phyloP scores from a whole-genome alignment of 2,329 filamentous ascomycete genomes.

The Dothideomycetidae sp. region DNA sequence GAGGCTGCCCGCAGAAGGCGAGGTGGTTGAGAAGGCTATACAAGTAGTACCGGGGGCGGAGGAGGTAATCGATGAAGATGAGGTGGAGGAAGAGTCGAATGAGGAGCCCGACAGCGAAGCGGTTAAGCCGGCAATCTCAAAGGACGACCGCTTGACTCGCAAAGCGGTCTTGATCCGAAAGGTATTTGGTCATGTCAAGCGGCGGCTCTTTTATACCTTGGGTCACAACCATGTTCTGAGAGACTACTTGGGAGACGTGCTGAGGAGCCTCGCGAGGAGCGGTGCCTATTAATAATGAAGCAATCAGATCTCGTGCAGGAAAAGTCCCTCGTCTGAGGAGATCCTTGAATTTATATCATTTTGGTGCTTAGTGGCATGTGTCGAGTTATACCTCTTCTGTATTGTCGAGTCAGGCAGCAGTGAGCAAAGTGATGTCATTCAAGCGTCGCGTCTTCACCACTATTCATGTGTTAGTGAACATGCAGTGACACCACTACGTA shows the following conservation, averaged over 20 bases:
- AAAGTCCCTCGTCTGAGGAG: too few species aligned
- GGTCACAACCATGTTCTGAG: conserved; percentile 44
- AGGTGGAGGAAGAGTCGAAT: conserved; percentile 36
- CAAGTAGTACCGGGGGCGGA: conserved; percentile 40
- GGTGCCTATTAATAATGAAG: conserved; percentile 3
- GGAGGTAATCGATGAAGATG: conserved; percentile 41
- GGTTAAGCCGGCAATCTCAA: neutral
- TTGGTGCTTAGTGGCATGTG: too few species aligned
- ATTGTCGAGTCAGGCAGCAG: too few species aligned
- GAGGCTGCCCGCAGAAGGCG: conserved; percentile 21
- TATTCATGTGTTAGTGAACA: too few species aligned
- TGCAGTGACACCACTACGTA: too few species aligned
- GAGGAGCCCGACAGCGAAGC: conserved; percentile 31
- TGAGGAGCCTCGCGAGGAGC: conserved; percentile 8
- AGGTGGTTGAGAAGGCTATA: conserved; percentile 1
- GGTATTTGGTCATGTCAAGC: conserved; percentile 51
- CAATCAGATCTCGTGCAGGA: too few species aligned
- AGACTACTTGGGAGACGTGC: conserved; percentile 20
- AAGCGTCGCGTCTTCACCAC: too few species aligned
- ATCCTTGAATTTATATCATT: too few species aligned
- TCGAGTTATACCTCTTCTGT: too few species aligned
- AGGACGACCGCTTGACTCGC: conserved; percentile 1
- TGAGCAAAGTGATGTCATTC: too few species aligned
- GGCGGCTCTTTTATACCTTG: conserved; percentile 53
- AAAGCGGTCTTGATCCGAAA: conserved; percentile 40